Evolutionary conservation across 306 rosid species (phyloP).

Genomic region (Sphenostylis stenocarpa): DNA sequence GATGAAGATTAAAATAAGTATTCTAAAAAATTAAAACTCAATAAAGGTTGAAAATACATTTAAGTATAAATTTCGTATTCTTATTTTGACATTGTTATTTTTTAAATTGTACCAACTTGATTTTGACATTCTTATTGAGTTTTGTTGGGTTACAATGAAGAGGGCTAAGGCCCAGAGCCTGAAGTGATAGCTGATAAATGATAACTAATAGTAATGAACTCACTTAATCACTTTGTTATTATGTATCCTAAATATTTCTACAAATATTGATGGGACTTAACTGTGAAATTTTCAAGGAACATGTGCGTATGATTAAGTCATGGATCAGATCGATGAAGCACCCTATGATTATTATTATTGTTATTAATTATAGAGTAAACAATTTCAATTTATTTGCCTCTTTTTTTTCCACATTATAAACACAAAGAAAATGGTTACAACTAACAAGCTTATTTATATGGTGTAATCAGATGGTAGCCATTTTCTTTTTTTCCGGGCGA

Average conservation of each 20-base stretch:
- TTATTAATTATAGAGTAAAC: not conserved
- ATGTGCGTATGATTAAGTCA: not conserved
- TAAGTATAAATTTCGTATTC: not conserved
- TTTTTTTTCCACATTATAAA: not conserved
- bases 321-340: not conserved
- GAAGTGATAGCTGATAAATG: too few relatives aligned
- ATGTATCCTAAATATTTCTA: not conserved
- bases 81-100: not conserved
- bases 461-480: conserved; percentile 5
- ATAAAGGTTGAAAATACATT: not conserved
- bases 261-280: not conserved
- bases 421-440: not conserved
- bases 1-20: not conserved
- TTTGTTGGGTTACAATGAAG: too few relatives aligned
- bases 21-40: too few relatives aligned
- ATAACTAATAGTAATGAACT: too few relatives aligned
- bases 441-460: conserved; percentile 14
- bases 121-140: too few relatives aligned
- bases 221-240: not conserved
- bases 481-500: not conserved
- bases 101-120: not conserved
- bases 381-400: not conserved
- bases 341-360: too few relatives aligned
- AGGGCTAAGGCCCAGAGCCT: too few relatives aligned
- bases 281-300: not conserved